Base-by-base conservation (phyloP, 331 rosid genomes). In the Malus hybrid region DNA sequence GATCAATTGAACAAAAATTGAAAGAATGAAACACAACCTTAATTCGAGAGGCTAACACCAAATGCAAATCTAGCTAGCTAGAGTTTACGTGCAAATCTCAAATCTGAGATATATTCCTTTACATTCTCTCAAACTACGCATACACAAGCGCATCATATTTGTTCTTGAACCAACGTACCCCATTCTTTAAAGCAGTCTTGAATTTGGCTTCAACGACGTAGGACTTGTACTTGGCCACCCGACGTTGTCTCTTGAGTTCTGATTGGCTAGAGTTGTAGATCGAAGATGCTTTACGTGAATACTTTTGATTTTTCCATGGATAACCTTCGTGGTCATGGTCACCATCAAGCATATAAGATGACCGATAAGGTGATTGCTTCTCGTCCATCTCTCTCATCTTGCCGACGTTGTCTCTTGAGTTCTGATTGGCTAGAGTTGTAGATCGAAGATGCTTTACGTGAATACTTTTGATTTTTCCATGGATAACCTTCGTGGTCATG, bases 221-320 rank as follows among this genome's bases (percentile, higher is more conserved):
- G 0, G 80, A 46, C 70, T 76, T 81, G 77, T 81, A 81, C 55
- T 76, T 76, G 16, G 77, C 84, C n/a, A 81, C 61, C 19, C 84
- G 73, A 7, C 58, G 63, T 19, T 48, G 63, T 66, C 84, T 81
- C 75, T 75, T 81, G 15, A 67, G 3, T 28, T 76, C 84, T 10
- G 68, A 60, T 24, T 19, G 46, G 4, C 7, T 62, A 28, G 62
- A 73, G n/a, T 56, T 18, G 9, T 4, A 61, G 6, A 42, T 67
- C 2, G 46, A 61, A 26, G 69, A 60, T 3, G 44, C 6, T 73
- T 73, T 73, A 16, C 9, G 4, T 2, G 39, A 61, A 29, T 73
- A 19, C 10, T 20, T 36, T 3, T 24, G 55, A 7, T 58, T 58
- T 58, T 69, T 50, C 61, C 70, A 57, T 0, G 30, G 28, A 19